Evolutionary conservation across 2,329 filamentous ascomycete genomes (phyloP).

Genomic region (Colletotrichum navitas): DNA sequence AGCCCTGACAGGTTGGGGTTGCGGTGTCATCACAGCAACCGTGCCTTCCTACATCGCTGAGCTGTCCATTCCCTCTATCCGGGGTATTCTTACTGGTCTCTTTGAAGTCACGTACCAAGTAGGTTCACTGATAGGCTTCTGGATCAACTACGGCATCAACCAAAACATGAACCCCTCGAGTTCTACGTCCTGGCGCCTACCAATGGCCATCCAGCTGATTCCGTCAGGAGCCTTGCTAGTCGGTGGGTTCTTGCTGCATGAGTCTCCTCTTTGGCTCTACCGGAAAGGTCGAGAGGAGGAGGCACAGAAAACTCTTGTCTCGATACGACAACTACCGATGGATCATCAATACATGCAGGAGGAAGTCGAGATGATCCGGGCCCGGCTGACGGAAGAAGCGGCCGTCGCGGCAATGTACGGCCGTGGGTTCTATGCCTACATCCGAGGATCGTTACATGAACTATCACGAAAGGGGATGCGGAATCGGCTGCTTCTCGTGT

Average conservation of each 20-base stretch:
- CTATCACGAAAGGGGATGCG: constrained; percentile 56
- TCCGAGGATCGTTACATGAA: constrained; percentile 52
- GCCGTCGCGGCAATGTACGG: constrained; percentile 51
- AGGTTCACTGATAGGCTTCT: constrained; percentile 65
- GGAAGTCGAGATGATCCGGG: constrained; percentile 61
- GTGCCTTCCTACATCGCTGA: constrained; percentile 75
- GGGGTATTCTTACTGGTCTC: constrained; percentile 68
- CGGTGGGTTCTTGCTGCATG: constrained; percentile 57
- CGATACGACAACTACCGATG: constrained; percentile 59
- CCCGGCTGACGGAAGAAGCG: constrained; percentile 52
- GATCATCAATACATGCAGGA: constrained; percentile 59
- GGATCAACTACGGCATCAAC: constrained; percentile 61
- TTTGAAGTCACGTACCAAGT: constrained; percentile 67
- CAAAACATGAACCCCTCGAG: constrained; percentile 52
- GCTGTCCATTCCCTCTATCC: constrained; percentile 68
- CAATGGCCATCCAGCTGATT: constrained; percentile 61
- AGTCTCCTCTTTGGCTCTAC: constrained; percentile 45
- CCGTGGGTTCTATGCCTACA: constrained; percentile 50
- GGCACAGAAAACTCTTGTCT: constrained; percentile 53
- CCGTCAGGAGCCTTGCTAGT: constrained; percentile 58
- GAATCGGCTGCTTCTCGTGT: constrained; percentile 55
- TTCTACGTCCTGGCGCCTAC: constrained; percentile 60
- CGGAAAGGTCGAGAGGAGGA: constrained; percentile 43
- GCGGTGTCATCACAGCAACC: constrained; percentile 68
- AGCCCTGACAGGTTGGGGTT: constrained; percentile 68